phyloP scores from a whole-genome alignment of 2,329 filamentous ascomycete species.

The Pseudogymnoascus sp. region DNA sequence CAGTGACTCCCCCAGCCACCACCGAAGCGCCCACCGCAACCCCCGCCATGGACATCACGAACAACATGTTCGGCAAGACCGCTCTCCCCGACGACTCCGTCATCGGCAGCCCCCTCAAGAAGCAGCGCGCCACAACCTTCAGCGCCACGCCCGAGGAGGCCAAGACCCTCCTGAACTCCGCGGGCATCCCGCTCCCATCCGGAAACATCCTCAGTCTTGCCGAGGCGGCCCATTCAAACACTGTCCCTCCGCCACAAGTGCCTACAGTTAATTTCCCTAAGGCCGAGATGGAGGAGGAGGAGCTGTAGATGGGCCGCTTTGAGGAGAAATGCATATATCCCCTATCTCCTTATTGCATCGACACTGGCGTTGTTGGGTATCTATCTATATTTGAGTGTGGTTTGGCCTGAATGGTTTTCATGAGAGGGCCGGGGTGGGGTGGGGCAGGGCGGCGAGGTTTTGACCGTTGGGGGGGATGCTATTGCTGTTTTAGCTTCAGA shows the following conservation, averaged over 20 bases:
- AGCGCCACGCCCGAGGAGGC: slow-evolving; percentile 11
- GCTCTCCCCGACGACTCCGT: slow-evolving; percentile 41
- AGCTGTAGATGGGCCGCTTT: not conserved
- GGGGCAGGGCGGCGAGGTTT: not conserved
- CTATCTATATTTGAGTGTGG: not conserved
- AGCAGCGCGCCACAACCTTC: slow-evolving; percentile 46
- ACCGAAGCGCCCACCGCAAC: slow-evolving; percentile 30
- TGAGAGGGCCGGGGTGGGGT: not conserved
- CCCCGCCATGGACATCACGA: slow-evolving; percentile 25
- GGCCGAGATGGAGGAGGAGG: not conserved
- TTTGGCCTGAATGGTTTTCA: not conserved
- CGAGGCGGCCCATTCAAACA: not conserved
- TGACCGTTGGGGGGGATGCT: not conserved
- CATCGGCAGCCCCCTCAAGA: slow-evolving; percentile 69
- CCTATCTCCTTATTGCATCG: not conserved
- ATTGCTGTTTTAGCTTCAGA: not conserved
- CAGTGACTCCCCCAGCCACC: slow-evolving; percentile 39
- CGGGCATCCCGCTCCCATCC: not conserved
- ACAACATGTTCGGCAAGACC: slow-evolving; percentile 38
- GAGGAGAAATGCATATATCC: not conserved
- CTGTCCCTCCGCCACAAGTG: not conserved
- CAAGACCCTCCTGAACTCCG: slow-evolving; percentile 10
- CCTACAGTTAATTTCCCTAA: not conserved
- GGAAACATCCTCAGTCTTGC: slow-evolving; percentile 9
- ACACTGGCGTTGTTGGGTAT: not conserved